phyloP scores from a whole-genome alignment of 1,284 basidiomycete species.

The Heterobasidion parviporum region DNA sequence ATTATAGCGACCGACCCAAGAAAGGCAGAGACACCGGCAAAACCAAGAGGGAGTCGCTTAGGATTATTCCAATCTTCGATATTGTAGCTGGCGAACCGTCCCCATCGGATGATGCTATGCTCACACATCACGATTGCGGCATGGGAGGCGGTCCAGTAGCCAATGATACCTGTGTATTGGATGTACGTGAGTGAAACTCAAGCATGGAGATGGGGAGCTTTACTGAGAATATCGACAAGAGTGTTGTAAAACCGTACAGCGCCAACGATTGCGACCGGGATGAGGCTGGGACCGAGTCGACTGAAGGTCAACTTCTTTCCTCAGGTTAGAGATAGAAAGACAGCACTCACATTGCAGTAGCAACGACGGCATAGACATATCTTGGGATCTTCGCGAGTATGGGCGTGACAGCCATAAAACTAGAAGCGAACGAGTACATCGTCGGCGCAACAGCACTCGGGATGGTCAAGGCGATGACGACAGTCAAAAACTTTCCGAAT shows the following conservation, averaged over 20 bases:
- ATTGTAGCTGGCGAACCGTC: conserved; percentile 24
- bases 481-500: conserved; percentile 51
- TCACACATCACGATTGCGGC: conserved; percentile 46
- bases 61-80: conserved; percentile 34
- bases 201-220: conserved; percentile 12
- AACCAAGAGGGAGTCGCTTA: conserved; percentile 30
- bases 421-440: conserved; percentile 72
- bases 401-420: conserved; percentile 60
- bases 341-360: conserved; percentile 53
- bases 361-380: conserved; percentile 63
- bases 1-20: conserved; percentile 37
- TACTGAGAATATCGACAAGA: conserved; percentile 47
- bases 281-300: conserved; percentile 27
- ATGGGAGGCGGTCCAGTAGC: conserved; percentile 56
- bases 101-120: conserved; percentile 45
- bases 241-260: conserved; percentile 50
- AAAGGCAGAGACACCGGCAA: conserved; percentile 43
- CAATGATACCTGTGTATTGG: conserved; percentile 35
- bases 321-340: conserved; percentile 10
- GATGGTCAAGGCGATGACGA: conserved; percentile 37
- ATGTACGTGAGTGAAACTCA: background rate
- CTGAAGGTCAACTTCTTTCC: conserved; percentile 11
- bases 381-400: conserved; percentile 54
- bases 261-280: conserved; percentile 52
- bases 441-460: conserved; percentile 57